Base-by-base conservation (phyloP, 192 early-diverging fungal species). In the Rhizophlyctis rosea region DNA sequence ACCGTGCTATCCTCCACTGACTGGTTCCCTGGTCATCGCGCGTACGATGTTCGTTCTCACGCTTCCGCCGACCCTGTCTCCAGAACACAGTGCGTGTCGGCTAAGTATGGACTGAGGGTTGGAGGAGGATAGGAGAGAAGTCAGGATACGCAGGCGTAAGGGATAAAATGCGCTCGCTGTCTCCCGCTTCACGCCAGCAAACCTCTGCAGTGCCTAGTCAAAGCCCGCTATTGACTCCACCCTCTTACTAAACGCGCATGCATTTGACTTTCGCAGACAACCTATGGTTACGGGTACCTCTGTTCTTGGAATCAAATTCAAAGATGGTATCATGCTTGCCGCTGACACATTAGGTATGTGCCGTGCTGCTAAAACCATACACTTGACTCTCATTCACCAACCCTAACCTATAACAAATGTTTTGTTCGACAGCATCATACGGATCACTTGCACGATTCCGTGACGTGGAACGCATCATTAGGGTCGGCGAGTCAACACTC, bases 351-450 rank as follows among this genome's bases (percentile, higher is more conserved):
- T 98, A 52, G 86, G 86, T 90, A 71, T 57, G 60, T 2, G 7
- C 52, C 9, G n/a, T n/a, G n/a, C n/a, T n/a, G n/a, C 14, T 57
- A 23, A 62, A 61, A 61, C 51, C 54, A 5, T 32, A n/a, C n/a
- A n/a, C n/a, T n/a, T n/a, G n/a, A n/a, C n/a, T n/a, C n/a, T n/a
- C n/a, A n/a, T n/a, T n/a, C n/a, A n/a, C n/a, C n/a, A n/a, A n/a
- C n/a, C n/a, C n/a, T n/a, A n/a, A n/a, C n/a, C n/a, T n/a, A n/a
- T n/a, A n/a, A n/a, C n/a, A n/a, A n/a, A n/a, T n/a, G n/a, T n/a
- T n/a, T n/a, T n/a, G n/a, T n/a, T n/a, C n/a, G n/a, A n/a, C n/a
- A 86, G 96, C 89, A 31, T 97, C 96, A 16, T 98, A 94, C 72
- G 96, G 96, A 54, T 90, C 88, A 18, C 67, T 96, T 62, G 90